A percentile compares a stretch with the other conserved stretches of the same genome.
phyloP scores from a whole-genome alignment of 371 early-diverging fungal genomes.

The Mucor irregularis region DNA sequence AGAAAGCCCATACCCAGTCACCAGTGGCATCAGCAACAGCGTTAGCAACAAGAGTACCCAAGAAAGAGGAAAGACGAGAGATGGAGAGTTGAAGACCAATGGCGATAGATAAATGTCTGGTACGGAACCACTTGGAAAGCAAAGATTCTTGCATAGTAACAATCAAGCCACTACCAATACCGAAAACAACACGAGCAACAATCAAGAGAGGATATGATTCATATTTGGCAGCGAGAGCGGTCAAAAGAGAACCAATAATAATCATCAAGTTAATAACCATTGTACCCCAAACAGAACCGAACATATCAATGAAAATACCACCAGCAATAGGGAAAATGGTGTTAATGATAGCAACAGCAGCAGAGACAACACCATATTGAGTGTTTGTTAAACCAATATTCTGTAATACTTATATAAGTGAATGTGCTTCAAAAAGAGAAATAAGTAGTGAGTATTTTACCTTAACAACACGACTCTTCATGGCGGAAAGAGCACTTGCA shows the following conservation, averaged over 20 bases:
- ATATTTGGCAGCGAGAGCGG: slow-evolving; percentile 45
- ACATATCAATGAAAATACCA: slow-evolving; percentile 51
- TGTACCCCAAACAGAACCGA: slow-evolving; percentile 54
- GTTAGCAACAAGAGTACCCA: slow-evolving; percentile 50
- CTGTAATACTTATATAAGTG: slow-evolving; percentile 20
- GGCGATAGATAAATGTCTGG: slow-evolving; percentile 33
- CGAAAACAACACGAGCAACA: slow-evolving; percentile 53
- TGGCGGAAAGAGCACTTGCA: slow-evolving; percentile 39
- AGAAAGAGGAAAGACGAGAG: slow-evolving; percentile 50
- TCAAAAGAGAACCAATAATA: slow-evolving; percentile 47
- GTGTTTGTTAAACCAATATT: slow-evolving; percentile 47
- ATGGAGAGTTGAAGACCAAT: slow-evolving; percentile 57
- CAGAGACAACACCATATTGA: slow-evolving; percentile 53
- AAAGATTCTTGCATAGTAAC: slow-evolving; percentile 63
- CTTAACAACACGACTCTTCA: slow-evolving; percentile 33
- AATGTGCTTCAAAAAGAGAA: neutral
- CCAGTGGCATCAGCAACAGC: slow-evolving; percentile 42
- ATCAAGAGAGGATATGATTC: slow-evolving; percentile 45
- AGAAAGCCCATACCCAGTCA: slow-evolving; percentile 56
- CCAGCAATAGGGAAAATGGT: slow-evolving; percentile 56
- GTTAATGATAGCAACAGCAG: slow-evolving; percentile 53
- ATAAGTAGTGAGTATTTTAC: slow-evolving; percentile 12
- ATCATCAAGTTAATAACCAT: slow-evolving; percentile 43
- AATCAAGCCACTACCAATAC: slow-evolving; percentile 56
- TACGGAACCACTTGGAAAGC: slow-evolving; percentile 60